phyloP scores from a whole-genome alignment of 257 asterid species.

The Capsicum pubescens region DNA sequence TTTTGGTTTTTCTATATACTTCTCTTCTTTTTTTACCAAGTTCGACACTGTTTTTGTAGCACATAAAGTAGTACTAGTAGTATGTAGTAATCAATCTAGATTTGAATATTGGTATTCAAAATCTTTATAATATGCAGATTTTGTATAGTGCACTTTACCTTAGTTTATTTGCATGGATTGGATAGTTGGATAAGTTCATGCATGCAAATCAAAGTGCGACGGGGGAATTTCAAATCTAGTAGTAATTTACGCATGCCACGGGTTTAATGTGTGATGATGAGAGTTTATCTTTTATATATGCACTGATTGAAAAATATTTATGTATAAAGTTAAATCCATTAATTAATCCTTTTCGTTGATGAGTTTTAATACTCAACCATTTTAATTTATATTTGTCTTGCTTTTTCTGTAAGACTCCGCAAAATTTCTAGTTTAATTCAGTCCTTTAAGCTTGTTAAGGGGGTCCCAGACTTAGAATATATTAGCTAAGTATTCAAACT shows the following conservation, averaged over 20 bases:
- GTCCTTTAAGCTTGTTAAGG: no score
- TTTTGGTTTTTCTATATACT: neutral
- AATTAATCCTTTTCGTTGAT: no score
- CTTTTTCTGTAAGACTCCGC: no score
- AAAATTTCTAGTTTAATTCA: no score
- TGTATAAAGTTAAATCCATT: neutral
- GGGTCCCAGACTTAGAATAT: no score
- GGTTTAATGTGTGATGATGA: conserved; percentile 44
- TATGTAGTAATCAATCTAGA: conserved; percentile 23
- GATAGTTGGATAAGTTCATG: conserved; percentile 32
- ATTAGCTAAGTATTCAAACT: no score
- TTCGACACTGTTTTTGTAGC: conserved; percentile 21
- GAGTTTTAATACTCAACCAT: neutral
- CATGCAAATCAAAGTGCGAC: conserved; percentile 31
- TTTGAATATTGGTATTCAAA: conserved; percentile 26
- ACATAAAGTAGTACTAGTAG: conserved; percentile 13
- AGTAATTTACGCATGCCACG: conserved; percentile 34
- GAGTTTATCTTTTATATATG: neutral
- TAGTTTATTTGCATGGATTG: conserved; percentile 41
- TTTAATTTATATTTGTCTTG: no score
- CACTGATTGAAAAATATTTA: no score
- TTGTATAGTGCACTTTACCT: neutral
- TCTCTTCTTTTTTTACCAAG: conserved; percentile 18
- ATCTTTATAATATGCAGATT: conserved; percentile 13
- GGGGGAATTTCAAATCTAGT: conserved; percentile 15